Evolutionary conservation across 139 green algal species (phyloP).

Genomic region (Limnomonas spitsbergensis): DNA sequence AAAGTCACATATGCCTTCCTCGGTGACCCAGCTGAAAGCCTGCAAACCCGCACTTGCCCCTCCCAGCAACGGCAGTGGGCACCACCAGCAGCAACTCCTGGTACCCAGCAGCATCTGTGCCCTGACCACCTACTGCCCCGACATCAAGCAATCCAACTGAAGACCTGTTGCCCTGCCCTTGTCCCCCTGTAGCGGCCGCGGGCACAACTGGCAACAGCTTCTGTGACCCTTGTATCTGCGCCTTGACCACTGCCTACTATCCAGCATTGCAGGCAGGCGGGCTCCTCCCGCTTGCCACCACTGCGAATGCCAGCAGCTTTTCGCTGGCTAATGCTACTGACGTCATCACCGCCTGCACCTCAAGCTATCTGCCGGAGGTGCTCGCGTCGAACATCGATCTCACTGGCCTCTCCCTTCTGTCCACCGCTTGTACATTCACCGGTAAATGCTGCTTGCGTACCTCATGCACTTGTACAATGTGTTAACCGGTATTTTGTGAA

Average conservation of each 20-base stretch:
- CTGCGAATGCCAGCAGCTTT: not conserved
- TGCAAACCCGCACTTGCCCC: no score
- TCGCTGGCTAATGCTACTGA: not conserved
- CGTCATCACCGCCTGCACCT: not conserved
- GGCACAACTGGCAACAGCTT: not conserved
- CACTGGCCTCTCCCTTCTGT: not conserved
- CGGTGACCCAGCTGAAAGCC: no score
- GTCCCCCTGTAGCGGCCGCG: not conserved
- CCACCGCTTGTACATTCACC: not conserved
- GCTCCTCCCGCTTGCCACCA: not conserved
- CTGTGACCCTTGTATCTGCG: not conserved
- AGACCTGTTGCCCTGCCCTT: no score
- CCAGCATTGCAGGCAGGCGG: not conserved
- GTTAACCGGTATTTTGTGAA: no score
- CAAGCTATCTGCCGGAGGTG: not conserved
- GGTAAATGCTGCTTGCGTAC: not conserved
- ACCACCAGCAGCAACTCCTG: no score
- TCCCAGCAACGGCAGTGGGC: no score
- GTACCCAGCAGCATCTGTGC: no score
- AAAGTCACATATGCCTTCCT: no score
- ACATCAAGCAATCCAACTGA: no score
- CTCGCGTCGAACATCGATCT: not conserved
- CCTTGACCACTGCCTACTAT: not conserved
- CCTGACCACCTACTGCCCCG: no score
- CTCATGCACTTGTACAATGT: no score